These are phyloP conservation scores for Neofusicoccum laricinum DNA, from an alignment of 2,329 filamentous ascomycete genomes.

Conservation along the genomic window DNA sequence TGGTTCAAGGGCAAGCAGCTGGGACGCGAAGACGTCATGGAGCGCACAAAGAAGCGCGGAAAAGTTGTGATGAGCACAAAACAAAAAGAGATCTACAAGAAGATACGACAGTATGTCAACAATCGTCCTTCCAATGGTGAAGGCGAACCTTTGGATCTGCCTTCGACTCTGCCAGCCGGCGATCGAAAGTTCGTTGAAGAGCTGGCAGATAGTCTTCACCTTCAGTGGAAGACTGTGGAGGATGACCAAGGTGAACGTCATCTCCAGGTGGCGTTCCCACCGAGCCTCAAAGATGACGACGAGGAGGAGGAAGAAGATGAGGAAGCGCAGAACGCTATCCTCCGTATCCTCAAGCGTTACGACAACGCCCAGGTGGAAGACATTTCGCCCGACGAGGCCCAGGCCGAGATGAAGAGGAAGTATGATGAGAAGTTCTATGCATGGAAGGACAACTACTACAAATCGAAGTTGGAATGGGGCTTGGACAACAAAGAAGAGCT, in stretches of 20 bases:
- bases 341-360: slow-evolving; percentile 83
- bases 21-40: slow-evolving; percentile 65
- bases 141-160: slow-evolving; percentile 65
- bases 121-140: slow-evolving; percentile 54
- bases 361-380: slow-evolving; percentile 87
- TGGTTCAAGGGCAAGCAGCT: slow-evolving; percentile 89
- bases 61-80: slow-evolving; percentile 72
- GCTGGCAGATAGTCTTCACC: slow-evolving; percentile 66
- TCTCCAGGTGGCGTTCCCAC: slow-evolving; percentile 61
- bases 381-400: slow-evolving; percentile 72
- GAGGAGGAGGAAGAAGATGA: slow-evolving; percentile 73
- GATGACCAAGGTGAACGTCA: slow-evolving; percentile 63
- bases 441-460: slow-evolving; percentile 96
- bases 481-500: slow-evolving; percentile 78
- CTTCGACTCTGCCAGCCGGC: slow-evolving; percentile 68
- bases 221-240: slow-evolving; percentile 63
- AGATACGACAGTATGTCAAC: slow-evolving; percentile 78
- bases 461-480: slow-evolving; percentile 86
- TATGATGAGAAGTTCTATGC: slow-evolving; percentile 86
- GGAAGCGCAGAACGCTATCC: slow-evolving; percentile 77
- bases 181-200: slow-evolving; percentile 94
- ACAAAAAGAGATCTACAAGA: slow-evolving; percentile 79
- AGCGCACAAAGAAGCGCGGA: slow-evolving; percentile 57
- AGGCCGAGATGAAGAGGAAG: slow-evolving; percentile 74
- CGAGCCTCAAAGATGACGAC: slow-evolving; percentile 48